Conservation (phyloP, 352 stramenopile species). For the Globisporangium nagaii region DNA sequence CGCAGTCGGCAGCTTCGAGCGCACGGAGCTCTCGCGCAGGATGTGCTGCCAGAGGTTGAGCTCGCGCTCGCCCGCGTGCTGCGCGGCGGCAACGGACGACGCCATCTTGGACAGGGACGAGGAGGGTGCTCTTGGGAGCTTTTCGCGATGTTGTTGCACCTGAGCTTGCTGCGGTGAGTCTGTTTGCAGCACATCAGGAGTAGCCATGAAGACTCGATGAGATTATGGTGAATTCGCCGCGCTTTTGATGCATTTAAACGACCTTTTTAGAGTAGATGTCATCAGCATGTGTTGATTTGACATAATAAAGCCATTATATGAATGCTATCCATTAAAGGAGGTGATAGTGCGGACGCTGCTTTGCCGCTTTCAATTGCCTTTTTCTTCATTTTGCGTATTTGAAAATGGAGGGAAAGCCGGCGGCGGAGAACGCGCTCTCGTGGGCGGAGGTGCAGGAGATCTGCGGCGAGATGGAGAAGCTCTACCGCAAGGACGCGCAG, state of each 20-base stretch:
- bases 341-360: no score
- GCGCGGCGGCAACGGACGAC: not conserved
- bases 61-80: not conserved
- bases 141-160: not conserved
- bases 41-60: constrained; percentile 80
- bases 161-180: no score
- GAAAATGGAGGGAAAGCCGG: constrained; percentile 23
- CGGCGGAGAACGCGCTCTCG: constrained; percentile 24
- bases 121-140: not conserved
- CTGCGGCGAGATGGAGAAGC: constrained; percentile 53
- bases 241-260: no score
- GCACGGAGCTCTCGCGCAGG: constrained; percentile 75
- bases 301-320: no score
- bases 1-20: constrained; percentile 55
- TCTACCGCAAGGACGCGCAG: constrained; percentile 54
- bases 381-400: constrained; percentile 19
- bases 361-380: no score
- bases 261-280: no score
- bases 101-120: not conserved
- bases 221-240: no score
- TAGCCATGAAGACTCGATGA: no score
- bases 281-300: no score
- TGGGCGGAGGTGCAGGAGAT: constrained; percentile 69
- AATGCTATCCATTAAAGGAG: no score
- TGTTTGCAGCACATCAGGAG: no score